phyloP scores from a whole-genome alignment of 495 filamentous ascomycete genomes.

The Penicillium macrosclerotiorum region DNA sequence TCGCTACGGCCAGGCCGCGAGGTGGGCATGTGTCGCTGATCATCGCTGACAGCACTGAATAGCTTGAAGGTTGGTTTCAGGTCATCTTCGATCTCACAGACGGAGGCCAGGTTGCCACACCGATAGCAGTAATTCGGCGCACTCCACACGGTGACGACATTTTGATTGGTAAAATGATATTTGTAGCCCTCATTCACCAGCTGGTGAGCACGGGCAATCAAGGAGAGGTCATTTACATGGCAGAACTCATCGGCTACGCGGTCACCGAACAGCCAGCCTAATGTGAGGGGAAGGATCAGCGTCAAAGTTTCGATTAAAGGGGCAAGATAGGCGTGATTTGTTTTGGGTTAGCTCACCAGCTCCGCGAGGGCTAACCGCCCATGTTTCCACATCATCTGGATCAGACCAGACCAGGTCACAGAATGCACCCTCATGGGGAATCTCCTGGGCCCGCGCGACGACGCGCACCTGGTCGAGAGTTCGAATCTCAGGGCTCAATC shows the following conservation, averaged over 20 bases:
- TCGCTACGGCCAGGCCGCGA: constrained; percentile 80
- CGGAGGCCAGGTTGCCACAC: constrained; percentile 94
- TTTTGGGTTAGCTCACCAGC: constrained; percentile 52
- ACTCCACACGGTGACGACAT: constrained; percentile 98
- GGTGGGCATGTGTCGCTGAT: constrained; percentile 80
- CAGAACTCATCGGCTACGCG: constrained; percentile 99
- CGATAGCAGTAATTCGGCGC: constrained; percentile 99
- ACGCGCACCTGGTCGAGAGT: constrained; percentile 98
- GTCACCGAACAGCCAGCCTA: constrained; percentile 91
- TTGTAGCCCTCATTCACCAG: constrained; percentile 98
- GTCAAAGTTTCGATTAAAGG: neutral
- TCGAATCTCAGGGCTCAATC: constrained; percentile 92
- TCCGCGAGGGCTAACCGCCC: constrained; percentile 92
- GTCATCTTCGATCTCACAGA: constrained; percentile 88
- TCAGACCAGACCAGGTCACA: constrained; percentile 99
- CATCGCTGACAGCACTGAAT: constrained; percentile 90
- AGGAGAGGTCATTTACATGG: constrained; percentile 91
- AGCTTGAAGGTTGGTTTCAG: constrained; percentile 88
- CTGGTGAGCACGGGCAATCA: constrained; percentile 95
- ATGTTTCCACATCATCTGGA: constrained; percentile 96
- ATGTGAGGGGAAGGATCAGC: neutral
- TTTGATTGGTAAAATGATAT: constrained; percentile 92
- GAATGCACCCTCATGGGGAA: constrained; percentile 96
- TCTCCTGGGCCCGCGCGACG: constrained; percentile 94
- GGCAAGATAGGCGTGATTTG: neutral